These are phyloP conservation scores for Calonectria fujianensis DNA, from an alignment of 2,329 filamentous ascomycete genomes.

Conservation along the genomic window DNA sequence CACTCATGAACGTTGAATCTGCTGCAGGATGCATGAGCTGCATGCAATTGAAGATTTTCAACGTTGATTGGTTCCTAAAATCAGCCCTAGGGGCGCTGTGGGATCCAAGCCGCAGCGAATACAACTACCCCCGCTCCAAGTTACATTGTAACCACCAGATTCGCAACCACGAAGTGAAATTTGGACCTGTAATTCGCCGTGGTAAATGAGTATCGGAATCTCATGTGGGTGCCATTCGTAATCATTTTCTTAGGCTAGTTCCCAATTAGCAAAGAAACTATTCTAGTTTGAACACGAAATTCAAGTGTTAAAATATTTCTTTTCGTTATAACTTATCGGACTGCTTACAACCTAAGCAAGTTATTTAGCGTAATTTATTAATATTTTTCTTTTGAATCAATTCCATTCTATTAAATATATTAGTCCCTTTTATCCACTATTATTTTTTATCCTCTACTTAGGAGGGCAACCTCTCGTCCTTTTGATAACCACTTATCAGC, in stretches of 20 bases:
- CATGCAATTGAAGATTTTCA: background rate
- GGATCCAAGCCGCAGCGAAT: background rate
- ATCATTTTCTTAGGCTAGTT: background rate
- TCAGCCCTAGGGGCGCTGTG: background rate
- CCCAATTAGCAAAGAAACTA: background rate
- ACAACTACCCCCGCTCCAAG: background rate
- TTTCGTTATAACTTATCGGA: no score
- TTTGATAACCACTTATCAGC: no score
- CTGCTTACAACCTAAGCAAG: no score
- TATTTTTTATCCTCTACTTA: no score
- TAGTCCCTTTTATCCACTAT: no score
- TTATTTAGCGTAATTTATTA: no score
- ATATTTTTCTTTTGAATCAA: no score
- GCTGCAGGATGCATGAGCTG: background rate
- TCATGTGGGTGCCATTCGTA: background rate
- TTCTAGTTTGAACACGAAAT: no score
- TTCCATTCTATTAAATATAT: no score
- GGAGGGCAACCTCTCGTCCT: no score
- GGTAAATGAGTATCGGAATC: background rate
- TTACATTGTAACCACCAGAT: background rate
- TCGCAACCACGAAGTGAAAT: background rate
- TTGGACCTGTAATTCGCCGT: background rate
- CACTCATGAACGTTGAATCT: background rate
- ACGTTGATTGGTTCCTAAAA: background rate
- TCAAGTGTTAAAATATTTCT: no score